Base-by-base conservation (phyloP, 306 rosid genomes). In the Abrus precatorius region DNA sequence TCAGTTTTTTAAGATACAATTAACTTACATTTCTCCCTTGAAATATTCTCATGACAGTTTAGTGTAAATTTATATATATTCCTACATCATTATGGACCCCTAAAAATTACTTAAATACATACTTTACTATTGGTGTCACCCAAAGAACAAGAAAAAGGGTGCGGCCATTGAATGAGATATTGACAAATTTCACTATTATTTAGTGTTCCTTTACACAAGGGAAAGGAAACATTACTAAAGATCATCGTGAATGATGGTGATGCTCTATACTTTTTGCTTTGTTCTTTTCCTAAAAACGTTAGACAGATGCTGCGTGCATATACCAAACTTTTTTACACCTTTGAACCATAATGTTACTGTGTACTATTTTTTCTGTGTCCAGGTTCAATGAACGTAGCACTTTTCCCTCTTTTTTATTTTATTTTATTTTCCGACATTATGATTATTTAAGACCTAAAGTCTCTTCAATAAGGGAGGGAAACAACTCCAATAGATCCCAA, bases 351-450 rank as follows among this genome's bases (percentile, higher is more conserved):
- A 29, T 50, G 49, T 59, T 68, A 50, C 36, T 32, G 0, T 6
- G 36, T 50, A 62, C 72, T 36, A 33, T 3, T 12, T 67, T 4
- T 33, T 7, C 49, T 44, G 6, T 60, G 86, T 78, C 92, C 71
- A 90, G 90, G 88, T 90, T 90, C 94, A 86, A 68, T 85, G 89
- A 82, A 88, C 54, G 33, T 82, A 12, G 1, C 41, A 13, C 45
- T 32, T 60, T 40, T 66, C 64, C 3, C 53, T 13, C 0, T 5
- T 9, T 27, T 30, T 20, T 20, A 0, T 20, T 20, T 48, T n/a
- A n/a, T 7, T 14, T 9, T 1, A 61, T 13, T 9, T 72, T 54
- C 87, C 76, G 9, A 79, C 71, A 40, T 11, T 50, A 79, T 66
- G 29, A 56, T 80, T 49, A 61, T 59, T 69, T 74, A 80, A 74